A percentile compares a stretch with the other conserved stretches of the same genome.
phyloP scores from a whole-genome alignment of 2,329 filamentous ascomycete species.

The Ceratocystis ficicola region DNA sequence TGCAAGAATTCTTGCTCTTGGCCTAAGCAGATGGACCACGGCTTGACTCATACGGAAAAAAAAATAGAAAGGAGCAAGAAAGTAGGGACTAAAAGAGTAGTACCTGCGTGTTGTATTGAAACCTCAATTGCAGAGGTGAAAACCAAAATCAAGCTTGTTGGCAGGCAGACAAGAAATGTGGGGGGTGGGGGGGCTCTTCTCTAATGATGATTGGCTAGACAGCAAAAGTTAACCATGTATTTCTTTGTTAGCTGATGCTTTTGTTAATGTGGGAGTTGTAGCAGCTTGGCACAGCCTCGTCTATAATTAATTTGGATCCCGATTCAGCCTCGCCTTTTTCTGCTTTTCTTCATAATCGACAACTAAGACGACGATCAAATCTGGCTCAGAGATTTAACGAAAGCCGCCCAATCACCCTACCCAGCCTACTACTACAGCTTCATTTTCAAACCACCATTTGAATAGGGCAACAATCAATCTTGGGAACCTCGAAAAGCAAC shows the following conservation, averaged over 20 bases:
- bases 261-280: not conserved
- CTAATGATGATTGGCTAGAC: not conserved
- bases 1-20: constrained; percentile 16
- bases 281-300: not conserved
- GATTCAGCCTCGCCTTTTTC: not conserved
- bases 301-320: not conserved
- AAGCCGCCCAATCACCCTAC: not conserved
- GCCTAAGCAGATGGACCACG: constrained; percentile 7
- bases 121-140: too few relatives aligned
- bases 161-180: not conserved
- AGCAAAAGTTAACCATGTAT: not conserved
- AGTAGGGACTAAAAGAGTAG: not conserved
- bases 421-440: not conserved
- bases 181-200: not conserved
- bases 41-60: constrained; percentile 13
- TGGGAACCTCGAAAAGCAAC: too few relatives aligned
- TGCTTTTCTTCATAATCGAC: not conserved
- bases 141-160: not conserved
- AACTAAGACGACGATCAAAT: not conserved
- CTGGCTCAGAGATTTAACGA: not conserved
- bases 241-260: not conserved
- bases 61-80: not conserved
- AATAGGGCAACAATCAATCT: too few relatives aligned
- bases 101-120: not conserved
- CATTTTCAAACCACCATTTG: not conserved